Conservation (phyloP, 2,329 filamentous ascomycete genomes). For the Juglanconis oblonga region DNA sequence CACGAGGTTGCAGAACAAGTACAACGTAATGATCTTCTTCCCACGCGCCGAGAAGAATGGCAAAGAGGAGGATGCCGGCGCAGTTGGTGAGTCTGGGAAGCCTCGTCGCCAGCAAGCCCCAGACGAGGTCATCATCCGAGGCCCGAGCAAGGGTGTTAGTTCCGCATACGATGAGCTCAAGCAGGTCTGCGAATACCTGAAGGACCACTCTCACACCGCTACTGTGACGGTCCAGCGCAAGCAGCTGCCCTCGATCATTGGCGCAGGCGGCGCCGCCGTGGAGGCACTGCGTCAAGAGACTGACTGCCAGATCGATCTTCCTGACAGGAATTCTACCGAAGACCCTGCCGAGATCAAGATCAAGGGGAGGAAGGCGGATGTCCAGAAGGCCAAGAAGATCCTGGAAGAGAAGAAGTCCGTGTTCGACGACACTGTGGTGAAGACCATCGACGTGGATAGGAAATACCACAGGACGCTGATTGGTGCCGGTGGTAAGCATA, state of each 20-base stretch:
- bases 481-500: conserved; percentile 73
- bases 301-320: conserved; percentile 88
- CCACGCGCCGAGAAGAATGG: conserved; percentile 63
- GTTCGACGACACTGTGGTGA: conserved; percentile 85
- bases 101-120: conserved; percentile 69
- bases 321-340: conserved; percentile 68
- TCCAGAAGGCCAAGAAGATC: conserved; percentile 86
- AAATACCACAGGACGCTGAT: conserved; percentile 91
- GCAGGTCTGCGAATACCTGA: conserved; percentile 81
- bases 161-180: conserved; percentile 88
- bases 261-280: conserved; percentile 84
- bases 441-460: conserved; percentile 86
- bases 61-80: conserved; percentile 73
- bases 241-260: conserved; percentile 91
- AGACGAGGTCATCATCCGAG: conserved; percentile 88
- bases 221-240: conserved; percentile 84
- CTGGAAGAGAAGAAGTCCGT: conserved; percentile 81
- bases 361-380: conserved; percentile 88
- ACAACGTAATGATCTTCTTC: conserved; percentile 95
- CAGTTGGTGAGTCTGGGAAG: conserved; percentile 64
- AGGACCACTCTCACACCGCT: conserved; percentile 80
- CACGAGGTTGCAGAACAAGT: conserved; percentile 86
- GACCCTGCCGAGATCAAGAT: conserved; percentile 81
- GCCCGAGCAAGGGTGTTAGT: conserved; percentile 89
- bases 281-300: conserved; percentile 83